These are phyloP conservation scores for Alternaria conjuncta DNA, from an alignment of 2,329 filamentous ascomycete species.

Conservation along the genomic window DNA sequence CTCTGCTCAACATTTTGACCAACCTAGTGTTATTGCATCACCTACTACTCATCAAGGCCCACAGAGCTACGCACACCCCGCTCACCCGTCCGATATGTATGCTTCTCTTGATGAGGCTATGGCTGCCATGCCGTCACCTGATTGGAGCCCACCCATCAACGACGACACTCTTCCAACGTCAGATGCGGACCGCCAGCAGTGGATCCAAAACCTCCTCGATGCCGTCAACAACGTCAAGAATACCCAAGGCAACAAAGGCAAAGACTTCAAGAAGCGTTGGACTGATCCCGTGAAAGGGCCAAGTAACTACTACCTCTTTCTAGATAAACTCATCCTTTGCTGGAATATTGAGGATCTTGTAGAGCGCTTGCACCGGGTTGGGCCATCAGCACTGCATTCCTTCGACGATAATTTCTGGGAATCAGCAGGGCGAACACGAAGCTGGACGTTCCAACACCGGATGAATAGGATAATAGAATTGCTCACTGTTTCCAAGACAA, in stretches of 20 bases:
- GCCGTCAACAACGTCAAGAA: slow-evolving; percentile 4
- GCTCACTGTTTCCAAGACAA: slow-evolving; percentile 1
- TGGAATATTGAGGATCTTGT: slow-evolving; percentile 3
- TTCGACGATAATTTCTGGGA: background rate
- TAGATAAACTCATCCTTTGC: background rate
- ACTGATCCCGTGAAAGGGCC: background rate
- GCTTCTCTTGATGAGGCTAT: background rate
- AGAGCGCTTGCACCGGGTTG: background rate
- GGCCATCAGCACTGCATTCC: background rate
- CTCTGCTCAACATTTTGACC: background rate
- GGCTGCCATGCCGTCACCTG: background rate
- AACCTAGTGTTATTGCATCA: background rate
- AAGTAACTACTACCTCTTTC: background rate
- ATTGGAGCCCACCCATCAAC: slow-evolving; percentile 3
- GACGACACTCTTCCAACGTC: slow-evolving; percentile 6
- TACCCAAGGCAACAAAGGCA: background rate
- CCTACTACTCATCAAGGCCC: background rate
- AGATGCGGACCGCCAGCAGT: background rate
- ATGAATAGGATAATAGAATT: background rate
- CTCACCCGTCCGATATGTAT: background rate
- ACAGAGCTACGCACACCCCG: background rate
- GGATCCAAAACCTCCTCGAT: slow-evolving; percentile 1
- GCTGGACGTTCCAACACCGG: slow-evolving; percentile 1
- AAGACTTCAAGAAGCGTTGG: background rate
- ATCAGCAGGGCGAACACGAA: background rate